Evolutionary conservation across 1,284 basidiomycete genomes (phyloP), one percentile per base, ranked within the genome.

Genomic region (Stereum hirsutum): DNA sequence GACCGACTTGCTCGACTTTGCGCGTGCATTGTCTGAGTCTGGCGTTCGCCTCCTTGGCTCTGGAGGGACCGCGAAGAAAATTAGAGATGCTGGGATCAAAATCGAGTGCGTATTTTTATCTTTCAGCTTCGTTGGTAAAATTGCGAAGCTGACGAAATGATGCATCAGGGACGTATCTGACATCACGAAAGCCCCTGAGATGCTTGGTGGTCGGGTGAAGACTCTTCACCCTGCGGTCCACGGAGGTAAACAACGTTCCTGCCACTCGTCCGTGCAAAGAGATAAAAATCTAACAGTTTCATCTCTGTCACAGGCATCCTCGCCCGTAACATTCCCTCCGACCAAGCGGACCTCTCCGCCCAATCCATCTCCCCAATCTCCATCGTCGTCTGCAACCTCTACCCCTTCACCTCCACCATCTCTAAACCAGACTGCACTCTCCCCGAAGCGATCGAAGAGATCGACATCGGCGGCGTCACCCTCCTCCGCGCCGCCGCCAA

Each of bases 151-250:
- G 17, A n/a, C 33, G 10, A 20, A 8, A n/a, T 35, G 33, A n/a
- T 17, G 15, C 15, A 14, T 12, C 52, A 97, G 94, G 52, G 96
- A 99, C 78, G 94, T 99, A 36, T 92, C 93, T 17, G 89, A 93
- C 58, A 89, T 99, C 65, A 99, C 96, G 41, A 95, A 95, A 59
- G 94, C 94, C 1, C 96, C 95, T n/a, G 96, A 99, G 65, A 99
- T 99, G 92, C 78, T 99, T 12, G 94, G 95, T 44, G 96, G 96
- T 34, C 78, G 96, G 50, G 96, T 99, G 51, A 99, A 99, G 72
- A 99, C 96, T 5, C 78, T 99, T n/a, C 96, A 99, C 60, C 96
- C 96, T 41, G 94, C 89, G 17, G 91, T 99, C 20, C 96, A 99
- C 61, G 96, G 96, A 59, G 96, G 94, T 89, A 52, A 48, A 68